phyloP scores from a whole-genome alignment of 371 early-diverging fungal species.

The Mucor ambiguus region DNA sequence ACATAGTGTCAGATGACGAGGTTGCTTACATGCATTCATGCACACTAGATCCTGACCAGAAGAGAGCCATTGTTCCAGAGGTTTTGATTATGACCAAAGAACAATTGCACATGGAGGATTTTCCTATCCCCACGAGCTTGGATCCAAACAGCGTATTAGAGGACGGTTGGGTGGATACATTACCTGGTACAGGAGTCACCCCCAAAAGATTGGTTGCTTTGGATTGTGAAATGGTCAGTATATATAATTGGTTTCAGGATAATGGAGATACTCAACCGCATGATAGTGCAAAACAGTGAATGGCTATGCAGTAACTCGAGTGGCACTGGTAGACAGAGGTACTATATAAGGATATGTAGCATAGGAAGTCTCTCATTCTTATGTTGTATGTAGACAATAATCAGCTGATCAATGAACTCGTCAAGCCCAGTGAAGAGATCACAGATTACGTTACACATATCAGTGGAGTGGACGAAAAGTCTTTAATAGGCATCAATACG shows the following conservation, averaged over 20 bases:
- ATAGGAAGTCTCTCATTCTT: conserved; percentile 24
- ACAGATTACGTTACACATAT: conserved; percentile 68
- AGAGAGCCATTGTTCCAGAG: conserved; percentile 22
- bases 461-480: conserved; percentile 66
- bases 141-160: conserved; percentile 24
- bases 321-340: conserved; percentile 61
- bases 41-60: conserved; percentile 14
- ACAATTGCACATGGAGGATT: conserved; percentile 43
- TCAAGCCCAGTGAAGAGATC: conserved; percentile 64
- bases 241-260: not conserved
- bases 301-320: conserved; percentile 69
- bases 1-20: not conserved
- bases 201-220: conserved; percentile 56
- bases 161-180: conserved; percentile 51
- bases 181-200: conserved; percentile 28
- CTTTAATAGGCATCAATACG: conserved; percentile 49
- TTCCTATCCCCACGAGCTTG: conserved; percentile 49
- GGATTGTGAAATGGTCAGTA: conserved; percentile 79
- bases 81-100: conserved; percentile 36
- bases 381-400: conserved; percentile 27
- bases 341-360: conserved; percentile 8
- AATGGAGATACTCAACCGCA: not conserved
- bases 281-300: conserved; percentile 62
- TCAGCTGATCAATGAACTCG: conserved; percentile 64
- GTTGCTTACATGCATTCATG: not conserved